Evolutionary conservation across 352 stramenopile species (phyloP).

Genomic region (Globisporangium spinosum): DNA sequence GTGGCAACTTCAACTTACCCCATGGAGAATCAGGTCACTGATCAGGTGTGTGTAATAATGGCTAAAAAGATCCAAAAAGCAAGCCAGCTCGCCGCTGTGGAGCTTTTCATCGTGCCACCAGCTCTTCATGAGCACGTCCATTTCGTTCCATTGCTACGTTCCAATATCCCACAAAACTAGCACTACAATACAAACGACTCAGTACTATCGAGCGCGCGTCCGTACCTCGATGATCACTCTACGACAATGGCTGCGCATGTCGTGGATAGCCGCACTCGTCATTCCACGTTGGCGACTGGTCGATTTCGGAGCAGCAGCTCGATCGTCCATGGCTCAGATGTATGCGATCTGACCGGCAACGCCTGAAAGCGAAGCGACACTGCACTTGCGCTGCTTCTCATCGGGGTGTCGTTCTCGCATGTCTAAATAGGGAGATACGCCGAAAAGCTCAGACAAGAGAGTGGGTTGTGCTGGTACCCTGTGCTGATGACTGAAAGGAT

Average conservation of each 20-base stretch:
- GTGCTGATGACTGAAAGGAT: not conserved
- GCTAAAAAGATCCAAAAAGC: slow-evolving; percentile 4
- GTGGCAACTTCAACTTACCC: not conserved
- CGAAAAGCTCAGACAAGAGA: not conserved
- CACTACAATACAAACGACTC: no score
- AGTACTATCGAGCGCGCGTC: not conserved
- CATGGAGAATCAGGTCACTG: not conserved
- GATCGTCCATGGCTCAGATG: not conserved
- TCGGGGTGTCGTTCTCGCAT: not conserved
- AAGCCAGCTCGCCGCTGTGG: not conserved
- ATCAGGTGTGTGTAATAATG: slow-evolving; percentile 5
- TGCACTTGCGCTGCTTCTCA: not conserved
- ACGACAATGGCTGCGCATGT: not conserved
- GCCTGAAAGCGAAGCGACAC: not conserved
- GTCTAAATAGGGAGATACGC: not conserved
- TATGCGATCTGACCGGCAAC: not conserved
- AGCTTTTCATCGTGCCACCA: not conserved
- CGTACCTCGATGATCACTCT: not conserved
- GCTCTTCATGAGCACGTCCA: not conserved
- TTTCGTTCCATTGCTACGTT: not conserved
- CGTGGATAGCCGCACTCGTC: not conserved
- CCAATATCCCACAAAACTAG: not conserved
- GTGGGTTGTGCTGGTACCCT: not conserved
- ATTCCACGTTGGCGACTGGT: not conserved
- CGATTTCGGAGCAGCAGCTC: not conserved